A percentile compares a stretch with the other conserved stretches of the same genome.
phyloP scores from a whole-genome alignment of 2,329 filamentous ascomycete genomes.

The Moelleriella libera region DNA sequence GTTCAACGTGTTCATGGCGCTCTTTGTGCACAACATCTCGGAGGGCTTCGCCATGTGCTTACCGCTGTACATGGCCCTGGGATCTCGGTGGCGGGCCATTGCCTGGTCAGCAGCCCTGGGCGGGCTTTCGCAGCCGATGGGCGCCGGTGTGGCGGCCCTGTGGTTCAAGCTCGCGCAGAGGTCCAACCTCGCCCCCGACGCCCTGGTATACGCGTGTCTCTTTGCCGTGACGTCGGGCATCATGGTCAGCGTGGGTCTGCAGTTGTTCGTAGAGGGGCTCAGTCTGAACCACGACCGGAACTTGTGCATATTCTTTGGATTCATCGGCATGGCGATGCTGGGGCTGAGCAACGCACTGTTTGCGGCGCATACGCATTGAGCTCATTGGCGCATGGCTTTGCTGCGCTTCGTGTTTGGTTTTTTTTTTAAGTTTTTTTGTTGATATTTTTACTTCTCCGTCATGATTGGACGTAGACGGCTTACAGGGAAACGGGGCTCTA shows the following conservation, averaged over 20 bases:
- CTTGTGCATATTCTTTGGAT: constrained; percentile 67
- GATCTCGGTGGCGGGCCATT: constrained; percentile 69
- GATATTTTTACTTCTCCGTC: no score
- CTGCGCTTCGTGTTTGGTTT: no score
- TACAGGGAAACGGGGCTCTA: no score
- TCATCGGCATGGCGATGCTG: constrained; percentile 76
- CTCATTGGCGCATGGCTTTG: background rate
- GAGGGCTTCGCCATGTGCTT: constrained; percentile 92
- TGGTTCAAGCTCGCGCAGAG: constrained; percentile 64
- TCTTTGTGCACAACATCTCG: constrained; percentile 96
- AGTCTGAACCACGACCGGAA: constrained; percentile 68
- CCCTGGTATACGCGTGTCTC: constrained; percentile 60
- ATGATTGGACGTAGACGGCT: no score
- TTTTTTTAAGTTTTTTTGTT: no score
- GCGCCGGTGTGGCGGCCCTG: constrained; percentile 68
- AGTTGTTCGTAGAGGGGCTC: constrained; percentile 76
- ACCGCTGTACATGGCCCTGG: constrained; percentile 81
- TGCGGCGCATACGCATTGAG: constrained; percentile 25
- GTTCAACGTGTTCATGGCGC: constrained; percentile 82
- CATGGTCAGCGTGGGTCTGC: constrained; percentile 85
- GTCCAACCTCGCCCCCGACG: constrained; percentile 33
- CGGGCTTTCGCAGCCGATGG: constrained; percentile 74
- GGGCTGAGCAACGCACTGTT: constrained; percentile 76
- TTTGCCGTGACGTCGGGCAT: constrained; percentile 87
- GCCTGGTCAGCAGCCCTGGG: constrained; percentile 72